Percentiles rank a stretch among this genome's conserved stretches.
phyloP scores from a whole-genome alignment of 257 asterid species.

The Solanum chiquidenum region DNA sequence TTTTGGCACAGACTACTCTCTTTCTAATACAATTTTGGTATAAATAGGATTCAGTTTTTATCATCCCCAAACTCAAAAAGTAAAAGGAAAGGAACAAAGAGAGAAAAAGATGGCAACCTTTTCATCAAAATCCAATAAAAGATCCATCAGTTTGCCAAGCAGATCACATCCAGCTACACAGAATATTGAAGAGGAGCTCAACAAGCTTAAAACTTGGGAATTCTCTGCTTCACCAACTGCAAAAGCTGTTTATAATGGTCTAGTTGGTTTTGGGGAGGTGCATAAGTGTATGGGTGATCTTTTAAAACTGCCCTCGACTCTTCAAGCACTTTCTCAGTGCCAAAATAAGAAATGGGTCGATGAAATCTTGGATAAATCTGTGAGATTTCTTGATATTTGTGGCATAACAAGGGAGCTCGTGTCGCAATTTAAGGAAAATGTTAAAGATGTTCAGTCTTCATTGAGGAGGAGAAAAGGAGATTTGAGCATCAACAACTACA shows the following conservation, averaged over 20 bases:
- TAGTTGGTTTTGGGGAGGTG: not conserved
- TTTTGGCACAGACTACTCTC: not conserved
- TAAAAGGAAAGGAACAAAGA: not conserved
- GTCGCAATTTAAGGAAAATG: not conserved
- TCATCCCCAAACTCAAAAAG: not conserved
- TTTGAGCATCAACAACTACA: not conserved
- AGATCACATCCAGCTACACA: conserved; percentile 22
- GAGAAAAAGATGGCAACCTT: conserved; percentile 3
- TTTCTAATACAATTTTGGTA: not conserved
- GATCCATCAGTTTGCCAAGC: conserved; percentile 26
- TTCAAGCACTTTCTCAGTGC: not conserved
- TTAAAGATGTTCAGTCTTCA: not conserved
- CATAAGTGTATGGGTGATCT: not conserved
- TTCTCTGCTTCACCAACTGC: not conserved
- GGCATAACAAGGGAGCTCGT: not conserved
- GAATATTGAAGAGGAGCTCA: conserved; percentile 18
- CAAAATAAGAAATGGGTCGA: conserved; percentile 2
- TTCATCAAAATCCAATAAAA: conserved; percentile 11
- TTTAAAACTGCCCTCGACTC: conserved; percentile 3
- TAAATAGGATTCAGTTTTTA: not conserved
- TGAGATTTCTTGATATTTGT: conserved; percentile 10
- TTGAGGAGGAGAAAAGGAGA: conserved; percentile 1
- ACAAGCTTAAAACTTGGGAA: conserved; percentile 5
- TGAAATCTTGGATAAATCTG: conserved; percentile 2
- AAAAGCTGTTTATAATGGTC: not conserved